Evolutionary conservation across 2,329 filamentous ascomycete genomes (phyloP).

Genomic region (Trichophyton verrucosum): DNA sequence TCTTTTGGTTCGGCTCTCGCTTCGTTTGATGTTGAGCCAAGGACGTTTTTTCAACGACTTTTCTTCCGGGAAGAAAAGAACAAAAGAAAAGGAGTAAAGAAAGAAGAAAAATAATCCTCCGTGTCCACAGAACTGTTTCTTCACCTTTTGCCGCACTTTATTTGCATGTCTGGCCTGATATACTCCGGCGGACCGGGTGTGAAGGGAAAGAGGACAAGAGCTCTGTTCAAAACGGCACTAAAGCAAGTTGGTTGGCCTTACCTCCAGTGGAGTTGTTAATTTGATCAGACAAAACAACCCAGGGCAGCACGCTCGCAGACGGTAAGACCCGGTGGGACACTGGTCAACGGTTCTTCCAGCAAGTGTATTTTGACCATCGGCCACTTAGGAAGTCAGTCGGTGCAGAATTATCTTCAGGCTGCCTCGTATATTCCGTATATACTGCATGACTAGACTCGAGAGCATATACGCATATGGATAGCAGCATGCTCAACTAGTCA

Average conservation of each 20-base stretch:
- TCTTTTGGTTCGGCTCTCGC: background rate
- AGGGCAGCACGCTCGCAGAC: background rate
- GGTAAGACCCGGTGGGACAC: background rate
- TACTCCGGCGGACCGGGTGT: background rate
- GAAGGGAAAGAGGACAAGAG: background rate
- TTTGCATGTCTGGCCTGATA: background rate
- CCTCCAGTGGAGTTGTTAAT: background rate
- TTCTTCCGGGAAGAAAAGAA: background rate
- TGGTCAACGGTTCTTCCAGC: conserved; percentile 1
- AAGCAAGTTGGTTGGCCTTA: background rate
- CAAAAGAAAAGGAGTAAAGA: background rate
- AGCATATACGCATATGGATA: background rate
- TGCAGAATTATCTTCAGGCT: background rate
- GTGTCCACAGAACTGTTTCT: background rate
- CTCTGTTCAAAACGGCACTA: background rate
- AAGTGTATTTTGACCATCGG: background rate
- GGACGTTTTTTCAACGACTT: background rate
- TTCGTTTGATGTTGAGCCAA: background rate
- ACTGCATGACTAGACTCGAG: background rate
- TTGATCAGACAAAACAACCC: background rate
- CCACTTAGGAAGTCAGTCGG: background rate
- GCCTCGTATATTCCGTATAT: background rate
- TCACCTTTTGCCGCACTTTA: background rate
- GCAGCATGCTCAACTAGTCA: background rate
- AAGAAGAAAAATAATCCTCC: background rate